A percentile compares a stretch with the other conserved stretches of the same genome.
Conservation (phyloP, 2,329 filamentous ascomycete species). For the Trichoderma sp. region DNA sequence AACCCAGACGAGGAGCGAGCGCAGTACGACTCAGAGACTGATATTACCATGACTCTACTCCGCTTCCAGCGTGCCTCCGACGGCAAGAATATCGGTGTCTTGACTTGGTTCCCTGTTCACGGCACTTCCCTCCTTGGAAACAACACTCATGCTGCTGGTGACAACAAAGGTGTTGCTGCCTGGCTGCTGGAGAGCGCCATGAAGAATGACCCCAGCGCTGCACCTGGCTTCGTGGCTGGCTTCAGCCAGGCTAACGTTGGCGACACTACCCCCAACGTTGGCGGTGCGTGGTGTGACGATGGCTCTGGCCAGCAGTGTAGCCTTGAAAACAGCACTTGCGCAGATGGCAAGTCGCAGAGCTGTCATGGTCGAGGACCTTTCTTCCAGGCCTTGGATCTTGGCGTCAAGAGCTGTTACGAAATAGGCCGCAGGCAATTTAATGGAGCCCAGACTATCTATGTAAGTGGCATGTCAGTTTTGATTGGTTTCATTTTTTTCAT, state of each 20-base stretch:
- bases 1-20: slow-evolving; percentile 76
- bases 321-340: slow-evolving; percentile 80
- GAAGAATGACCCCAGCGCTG: slow-evolving; percentile 50
- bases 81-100: slow-evolving; percentile 70
- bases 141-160: slow-evolving; percentile 86
- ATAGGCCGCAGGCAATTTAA: slow-evolving; percentile 70
- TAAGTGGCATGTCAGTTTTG: slow-evolving; percentile 26
- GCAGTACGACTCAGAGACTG: slow-evolving; percentile 56
- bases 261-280: slow-evolving; percentile 83
- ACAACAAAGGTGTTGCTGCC: slow-evolving; percentile 93
- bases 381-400: slow-evolving; percentile 65
- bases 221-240: slow-evolving; percentile 75
- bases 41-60: slow-evolving; percentile 68
- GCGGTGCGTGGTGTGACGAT: slow-evolving; percentile 87
- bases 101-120: slow-evolving; percentile 92
- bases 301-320: slow-evolving; percentile 68
- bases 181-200: slow-evolving; percentile 76
- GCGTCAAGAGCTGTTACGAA: slow-evolving; percentile 70
- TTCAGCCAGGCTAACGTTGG: slow-evolving; percentile 92
- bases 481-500: neutral
- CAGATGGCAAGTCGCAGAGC: slow-evolving; percentile 62
- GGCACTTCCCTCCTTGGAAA: slow-evolving; percentile 89
- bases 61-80: slow-evolving; percentile 73
- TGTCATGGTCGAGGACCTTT: slow-evolving; percentile 73
- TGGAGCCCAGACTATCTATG: slow-evolving; percentile 49